Percentiles rank a stretch among this genome's conserved stretches.
Conservation (phyloP, 345 rosid genomes). For the Populus deltoides region DNA sequence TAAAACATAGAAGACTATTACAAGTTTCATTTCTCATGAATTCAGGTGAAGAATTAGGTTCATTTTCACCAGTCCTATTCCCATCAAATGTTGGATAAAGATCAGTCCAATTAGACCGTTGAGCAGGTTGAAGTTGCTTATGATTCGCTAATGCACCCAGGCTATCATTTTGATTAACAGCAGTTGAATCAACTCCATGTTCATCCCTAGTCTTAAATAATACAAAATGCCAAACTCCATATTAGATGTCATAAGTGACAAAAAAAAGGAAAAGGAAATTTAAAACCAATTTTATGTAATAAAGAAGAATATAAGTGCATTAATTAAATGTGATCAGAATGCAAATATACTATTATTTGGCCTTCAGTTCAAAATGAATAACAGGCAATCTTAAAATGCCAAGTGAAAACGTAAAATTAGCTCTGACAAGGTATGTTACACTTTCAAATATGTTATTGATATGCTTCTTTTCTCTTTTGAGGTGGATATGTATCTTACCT, state of each 20-base stretch:
- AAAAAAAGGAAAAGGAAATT: too few relatives aligned
- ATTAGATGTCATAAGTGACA: background rate
- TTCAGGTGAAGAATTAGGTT: slow-evolving; percentile 23
- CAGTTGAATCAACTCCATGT: slow-evolving; percentile 28
- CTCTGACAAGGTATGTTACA: background rate
- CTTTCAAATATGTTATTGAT: slow-evolving; percentile 1
- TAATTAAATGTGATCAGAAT: background rate
- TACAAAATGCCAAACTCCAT: background rate
- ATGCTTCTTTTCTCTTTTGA: background rate
- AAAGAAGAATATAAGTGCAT: too few relatives aligned
- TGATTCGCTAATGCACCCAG: slow-evolving; percentile 5
- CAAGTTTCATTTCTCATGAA: slow-evolving; percentile 17
- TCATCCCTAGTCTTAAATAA: slow-evolving; percentile 27
- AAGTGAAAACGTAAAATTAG: background rate
- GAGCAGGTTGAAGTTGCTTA: slow-evolving; percentile 10
- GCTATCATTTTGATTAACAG: slow-evolving; percentile 8
- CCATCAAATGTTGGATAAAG: slow-evolving; percentile 21
- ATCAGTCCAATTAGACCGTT: slow-evolving; percentile 29
- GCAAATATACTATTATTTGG: background rate
- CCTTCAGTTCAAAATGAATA: background rate
- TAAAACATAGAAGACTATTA: slow-evolving; percentile 18
- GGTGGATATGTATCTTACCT: slow-evolving; percentile 28
- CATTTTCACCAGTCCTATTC: slow-evolving; percentile 22
- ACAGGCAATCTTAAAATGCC: background rate
- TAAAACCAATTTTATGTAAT: too few relatives aligned